These are phyloP conservation scores for Pythium periplocum DNA, from an alignment of 352 stramenopile genomes.

Conservation along the genomic window DNA sequence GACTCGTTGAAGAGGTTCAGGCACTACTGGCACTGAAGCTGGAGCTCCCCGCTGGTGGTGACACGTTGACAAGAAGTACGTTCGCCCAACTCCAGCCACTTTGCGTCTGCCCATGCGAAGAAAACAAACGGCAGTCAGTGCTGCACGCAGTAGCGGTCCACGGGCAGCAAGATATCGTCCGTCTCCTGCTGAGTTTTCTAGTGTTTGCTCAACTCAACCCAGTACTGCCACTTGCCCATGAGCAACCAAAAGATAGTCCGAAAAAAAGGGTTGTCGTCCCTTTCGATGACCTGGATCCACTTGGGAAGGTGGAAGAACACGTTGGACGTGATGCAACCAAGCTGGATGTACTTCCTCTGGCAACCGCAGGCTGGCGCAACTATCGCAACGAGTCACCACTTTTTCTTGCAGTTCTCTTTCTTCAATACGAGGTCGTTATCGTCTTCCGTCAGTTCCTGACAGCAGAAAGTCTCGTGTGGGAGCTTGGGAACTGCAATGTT, in stretches of 20 bases:
- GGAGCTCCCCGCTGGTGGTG: conserved; percentile 6
- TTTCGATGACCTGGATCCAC: too few relatives aligned
- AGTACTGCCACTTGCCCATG: too few relatives aligned
- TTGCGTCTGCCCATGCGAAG: conserved; percentile 62
- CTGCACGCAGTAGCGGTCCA: conserved; percentile 53
- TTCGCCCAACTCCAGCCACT: conserved; percentile 29
- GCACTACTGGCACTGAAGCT: conserved; percentile 38
- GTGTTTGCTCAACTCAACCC: conserved; percentile 34
- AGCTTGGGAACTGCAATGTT: conserved; percentile 57
- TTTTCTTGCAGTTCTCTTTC: conserved; percentile 52
- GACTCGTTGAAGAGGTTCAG: conserved; percentile 43
- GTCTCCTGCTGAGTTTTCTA: conserved; percentile 44
- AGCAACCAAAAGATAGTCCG: too few relatives aligned
- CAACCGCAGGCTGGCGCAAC: conserved; percentile 51
- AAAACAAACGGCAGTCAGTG: conserved; percentile 57
- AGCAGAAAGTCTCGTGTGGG: conserved; percentile 35
- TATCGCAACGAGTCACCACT: conserved; percentile 60
- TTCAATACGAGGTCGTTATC: conserved; percentile 37
- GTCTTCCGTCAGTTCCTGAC: conserved; percentile 34
- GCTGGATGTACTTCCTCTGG: conserved; percentile 13
- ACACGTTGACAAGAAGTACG: conserved; percentile 1
- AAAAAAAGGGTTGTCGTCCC: too few relatives aligned
- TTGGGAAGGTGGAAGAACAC: not conserved
- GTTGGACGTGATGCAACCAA: conserved; percentile 14
- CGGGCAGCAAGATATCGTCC: conserved; percentile 44